Evolutionary conservation across 2,329 filamentous ascomycete species (phyloP).

Genomic region (Metarhizium sp.): DNA sequence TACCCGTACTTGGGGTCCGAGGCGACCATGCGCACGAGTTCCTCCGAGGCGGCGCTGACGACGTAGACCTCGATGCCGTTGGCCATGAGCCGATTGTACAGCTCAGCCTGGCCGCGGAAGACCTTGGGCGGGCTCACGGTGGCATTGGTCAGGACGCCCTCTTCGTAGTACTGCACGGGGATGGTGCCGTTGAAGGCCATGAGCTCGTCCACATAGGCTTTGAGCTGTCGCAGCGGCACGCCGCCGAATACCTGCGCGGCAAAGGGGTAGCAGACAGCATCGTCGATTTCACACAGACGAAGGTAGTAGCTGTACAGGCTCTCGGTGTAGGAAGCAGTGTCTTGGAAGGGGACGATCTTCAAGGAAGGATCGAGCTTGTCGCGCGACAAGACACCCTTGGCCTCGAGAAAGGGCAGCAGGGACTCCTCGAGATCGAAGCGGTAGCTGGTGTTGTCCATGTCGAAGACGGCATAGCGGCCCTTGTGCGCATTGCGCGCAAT

Average conservation of each 20-base stretch:
- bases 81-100: constrained; percentile 31
- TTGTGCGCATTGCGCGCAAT: constrained; percentile 27
- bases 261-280: constrained; percentile 33
- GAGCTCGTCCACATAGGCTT: constrained; percentile 36
- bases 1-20: constrained; percentile 35
- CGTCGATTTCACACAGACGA: constrained; percentile 32
- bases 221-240: constrained; percentile 33
- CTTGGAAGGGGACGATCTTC: constrained; percentile 32
- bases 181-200: constrained; percentile 31
- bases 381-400: constrained; percentile 29
- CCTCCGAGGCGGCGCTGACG: constrained; percentile 31
- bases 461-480: constrained; percentile 29
- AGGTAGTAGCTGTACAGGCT: constrained; percentile 35
- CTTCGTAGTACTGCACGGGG: constrained; percentile 25
- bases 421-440: constrained; percentile 33
- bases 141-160: constrained; percentile 17
- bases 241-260: constrained; percentile 31
- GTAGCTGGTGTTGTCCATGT: constrained; percentile 37
- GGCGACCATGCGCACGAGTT: constrained; percentile 36
- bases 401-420: constrained; percentile 32
- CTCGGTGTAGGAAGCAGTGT: constrained; percentile 27
- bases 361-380: constrained; percentile 29
- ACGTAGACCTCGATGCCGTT: constrained; percentile 35
- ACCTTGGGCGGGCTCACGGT: constrained; percentile 25
- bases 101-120: constrained; percentile 31